phyloP scores from a whole-genome alignment of 768 basidiomycete genomes.

The Daedalea quercina region DNA sequence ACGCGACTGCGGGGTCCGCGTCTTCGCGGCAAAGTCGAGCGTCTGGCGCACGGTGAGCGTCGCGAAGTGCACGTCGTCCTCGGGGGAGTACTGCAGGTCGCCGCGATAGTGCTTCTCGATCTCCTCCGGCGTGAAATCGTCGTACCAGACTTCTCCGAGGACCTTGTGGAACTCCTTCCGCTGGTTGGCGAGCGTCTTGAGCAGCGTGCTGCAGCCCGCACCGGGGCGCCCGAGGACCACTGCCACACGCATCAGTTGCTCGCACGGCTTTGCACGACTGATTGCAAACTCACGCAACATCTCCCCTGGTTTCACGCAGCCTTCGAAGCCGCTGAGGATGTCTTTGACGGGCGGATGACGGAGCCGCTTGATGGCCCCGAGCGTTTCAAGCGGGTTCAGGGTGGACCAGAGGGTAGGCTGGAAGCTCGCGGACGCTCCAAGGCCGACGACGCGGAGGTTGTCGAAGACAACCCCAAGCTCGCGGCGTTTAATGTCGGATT shows the following conservation, averaged over 20 bases:
- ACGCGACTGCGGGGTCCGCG: slow-evolving; percentile 57
- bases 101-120: slow-evolving; percentile 65
- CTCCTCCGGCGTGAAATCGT: slow-evolving; percentile 62
- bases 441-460: slow-evolving; percentile 51
- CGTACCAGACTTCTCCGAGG: slow-evolving; percentile 68
- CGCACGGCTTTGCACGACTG: background rate
- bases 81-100: slow-evolving; percentile 75
- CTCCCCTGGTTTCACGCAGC: slow-evolving; percentile 53
- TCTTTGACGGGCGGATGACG: slow-evolving; percentile 57
- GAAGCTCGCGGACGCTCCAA: slow-evolving; percentile 47
- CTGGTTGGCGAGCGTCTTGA: slow-evolving; percentile 77
- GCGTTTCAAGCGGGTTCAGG: slow-evolving; percentile 44
- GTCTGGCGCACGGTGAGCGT: slow-evolving; percentile 78
- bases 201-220: slow-evolving; percentile 78
- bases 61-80: slow-evolving; percentile 84
- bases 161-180: slow-evolving; percentile 61
- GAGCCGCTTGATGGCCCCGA: slow-evolving; percentile 34
- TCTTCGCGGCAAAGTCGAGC: slow-evolving; percentile 59
- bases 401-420: slow-evolving; percentile 58
- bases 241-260: slow-evolving; percentile 18
- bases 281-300: slow-evolving; percentile 52
- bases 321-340: slow-evolving; percentile 48
- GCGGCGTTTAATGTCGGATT: slow-evolving; percentile 43
- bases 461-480: slow-evolving; percentile 58
- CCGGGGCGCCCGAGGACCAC: slow-evolving; percentile 85